Evolutionary conservation across 1,139 yeast genomes (phyloP), one percentile per base, ranked within the genome.

Genomic region (Meyerozyma guilliermondii): DNA sequence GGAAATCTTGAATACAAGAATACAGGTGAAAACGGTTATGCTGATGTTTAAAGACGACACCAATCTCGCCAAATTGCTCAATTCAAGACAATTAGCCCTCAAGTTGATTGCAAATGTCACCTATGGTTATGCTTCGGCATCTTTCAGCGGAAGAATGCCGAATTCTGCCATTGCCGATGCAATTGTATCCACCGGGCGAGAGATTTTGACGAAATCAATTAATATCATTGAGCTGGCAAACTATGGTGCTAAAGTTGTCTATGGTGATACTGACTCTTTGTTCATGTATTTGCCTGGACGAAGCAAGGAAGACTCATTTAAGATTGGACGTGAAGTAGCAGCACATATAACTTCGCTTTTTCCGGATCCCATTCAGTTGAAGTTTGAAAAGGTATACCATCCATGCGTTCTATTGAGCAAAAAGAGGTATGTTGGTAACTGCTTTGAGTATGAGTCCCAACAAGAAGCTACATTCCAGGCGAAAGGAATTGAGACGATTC

Each of bases 91-190:
- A 55, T 61, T 87, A 36, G 98, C 97, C 0, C 65, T 92, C 46
- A 92, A 92, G 56, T 66, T 92, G 46, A 83, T 91, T 42, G 97
- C 98, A 1, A 91, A 89, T 60, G 98, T 92, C 13, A 91, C 97
- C 0, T 92, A 92, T 65, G 98, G 98, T 0, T 92, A 92, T 56
- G 77, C 98, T 0, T 85, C 97, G 0, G 98, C 98, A 0, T 80
- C 96, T 0, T 92, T 83, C 56, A 88, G 96, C 28, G 98, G 98
- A 0, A 68, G 98, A 49, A 92, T 92, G 98, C 98, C 98, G 0
- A 87, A 94, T 54, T 81, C 95, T 0, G 98, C 89, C 58, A 76
- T 92, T 27, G 96, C 98, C 0, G 98, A 92, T 63, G 85, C 95
- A 9, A 88, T 92, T 57, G 98, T 92, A 0, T 81, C 92, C 23